Percentiles rank a stretch among this genome's conserved stretches.
Conservation (phyloP, 192 early-diverging fungal genomes). For the Rhizophlyctis rosea region DNA sequence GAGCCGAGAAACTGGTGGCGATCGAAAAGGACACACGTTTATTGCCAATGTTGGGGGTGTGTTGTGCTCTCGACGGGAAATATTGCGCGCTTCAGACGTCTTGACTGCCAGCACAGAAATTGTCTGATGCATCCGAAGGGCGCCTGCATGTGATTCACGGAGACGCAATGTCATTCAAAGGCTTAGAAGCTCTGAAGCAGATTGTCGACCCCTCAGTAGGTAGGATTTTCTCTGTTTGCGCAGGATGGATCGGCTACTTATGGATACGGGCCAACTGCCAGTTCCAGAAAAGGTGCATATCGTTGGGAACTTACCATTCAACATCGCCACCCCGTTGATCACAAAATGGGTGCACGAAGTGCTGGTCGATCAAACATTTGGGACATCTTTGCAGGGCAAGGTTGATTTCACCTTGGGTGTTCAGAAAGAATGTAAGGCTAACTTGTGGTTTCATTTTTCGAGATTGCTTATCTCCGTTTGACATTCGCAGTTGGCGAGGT, state of each 20-base stretch:
- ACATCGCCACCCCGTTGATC: not conserved
- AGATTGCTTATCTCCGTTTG: no score
- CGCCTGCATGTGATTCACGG: not conserved
- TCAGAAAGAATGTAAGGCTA: not conserved
- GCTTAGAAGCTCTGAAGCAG: no score
- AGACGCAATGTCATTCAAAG: no score
- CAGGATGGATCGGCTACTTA: no score
- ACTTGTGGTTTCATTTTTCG: no score
- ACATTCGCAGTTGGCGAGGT: no score
- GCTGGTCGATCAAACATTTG: not conserved
- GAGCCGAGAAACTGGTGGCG: not conserved
- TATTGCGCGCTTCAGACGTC: no score
- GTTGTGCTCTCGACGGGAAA: not conserved
- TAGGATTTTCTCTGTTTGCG: no score
- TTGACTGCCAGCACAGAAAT: no score
- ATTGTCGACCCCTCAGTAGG: no score
- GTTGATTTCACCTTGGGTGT: not conserved
- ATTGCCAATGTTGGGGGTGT: not conserved
- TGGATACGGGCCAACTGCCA: no score
- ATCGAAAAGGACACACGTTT: not conserved
- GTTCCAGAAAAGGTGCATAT: not conserved
- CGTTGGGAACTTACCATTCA: not conserved
- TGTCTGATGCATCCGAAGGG: not conserved
- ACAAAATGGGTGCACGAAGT: not conserved
- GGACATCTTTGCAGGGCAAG: not conserved